A percentile compares a stretch with the other conserved stretches of the same genome.
phyloP scores from a whole-genome alignment of 176 grass and related monocot genomes.

The Triticum aestivum region DNA sequence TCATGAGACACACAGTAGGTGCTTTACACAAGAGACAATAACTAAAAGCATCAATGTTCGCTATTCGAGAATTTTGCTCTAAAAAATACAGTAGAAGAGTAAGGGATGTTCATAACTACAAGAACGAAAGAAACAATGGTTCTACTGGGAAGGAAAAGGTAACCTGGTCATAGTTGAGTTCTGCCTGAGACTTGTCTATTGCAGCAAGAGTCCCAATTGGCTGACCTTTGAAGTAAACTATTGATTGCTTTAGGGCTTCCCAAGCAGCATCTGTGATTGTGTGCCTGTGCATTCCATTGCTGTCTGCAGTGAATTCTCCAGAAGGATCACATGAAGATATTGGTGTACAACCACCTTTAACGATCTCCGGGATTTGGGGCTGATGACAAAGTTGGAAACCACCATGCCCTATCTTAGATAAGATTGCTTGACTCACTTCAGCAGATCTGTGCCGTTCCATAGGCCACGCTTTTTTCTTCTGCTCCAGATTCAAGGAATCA shows the following conservation, averaged over 20 bases:
- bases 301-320: slow-evolving; percentile 29
- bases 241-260: slow-evolving; percentile 66
- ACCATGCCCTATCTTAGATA: slow-evolving; percentile 33
- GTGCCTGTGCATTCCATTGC: slow-evolving; percentile 36
- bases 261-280: slow-evolving; percentile 64
- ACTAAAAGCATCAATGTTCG: slow-evolving; percentile 13
- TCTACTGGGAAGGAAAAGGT: slow-evolving; percentile 29
- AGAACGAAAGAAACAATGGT: background rate
- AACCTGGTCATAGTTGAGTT: slow-evolving; percentile 96
- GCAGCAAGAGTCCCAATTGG: slow-evolving; percentile 93
- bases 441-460: slow-evolving; percentile 64
- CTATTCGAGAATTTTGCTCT: background rate
- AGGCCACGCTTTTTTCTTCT: slow-evolving; percentile 37
- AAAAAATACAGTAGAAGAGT: background rate
- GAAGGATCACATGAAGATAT: slow-evolving; percentile 10
- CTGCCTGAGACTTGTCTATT: slow-evolving; percentile 65
- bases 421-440: slow-evolving; percentile 34
- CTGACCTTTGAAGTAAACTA: slow-evolving; percentile 58
- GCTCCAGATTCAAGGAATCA: slow-evolving; percentile 48
- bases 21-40: slow-evolving; percentile 19
- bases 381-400: slow-evolving; percentile 17
- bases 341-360: slow-evolving; percentile 30
- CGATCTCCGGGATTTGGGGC: slow-evolving; percentile 21
- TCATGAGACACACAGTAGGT: background rate
- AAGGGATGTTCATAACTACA: background rate